Evolutionary conservation across 1,284 basidiomycete genomes (phyloP).

Genomic region (Ceratobasidium sp.): DNA sequence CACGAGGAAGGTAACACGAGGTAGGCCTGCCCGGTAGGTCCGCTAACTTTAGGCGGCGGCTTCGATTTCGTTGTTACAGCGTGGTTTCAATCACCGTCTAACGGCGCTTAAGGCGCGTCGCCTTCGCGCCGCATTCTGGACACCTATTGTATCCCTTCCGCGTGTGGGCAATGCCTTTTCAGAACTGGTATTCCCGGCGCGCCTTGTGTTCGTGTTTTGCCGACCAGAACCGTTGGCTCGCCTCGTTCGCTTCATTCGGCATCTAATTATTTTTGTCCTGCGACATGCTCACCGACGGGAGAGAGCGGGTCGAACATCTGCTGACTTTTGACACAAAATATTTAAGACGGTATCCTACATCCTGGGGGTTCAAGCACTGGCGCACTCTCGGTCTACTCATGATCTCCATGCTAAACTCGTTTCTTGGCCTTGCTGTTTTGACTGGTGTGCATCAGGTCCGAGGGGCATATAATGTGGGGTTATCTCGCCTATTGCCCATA

Average conservation of each 20-base stretch:
- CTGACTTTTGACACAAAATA: not conserved
- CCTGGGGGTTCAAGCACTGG: not conserved
- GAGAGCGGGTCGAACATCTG: not conserved
- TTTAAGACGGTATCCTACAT: not conserved
- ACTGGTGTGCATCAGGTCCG: constrained; percentile 10
- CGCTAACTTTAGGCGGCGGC: constrained; percentile 36
- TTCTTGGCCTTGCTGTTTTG: constrained; percentile 16
- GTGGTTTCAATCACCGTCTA: constrained; percentile 8
- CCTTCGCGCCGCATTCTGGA: not conserved
- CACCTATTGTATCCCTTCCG: constrained; percentile 8
- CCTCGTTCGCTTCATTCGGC: constrained; percentile 30
- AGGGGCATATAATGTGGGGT: constrained; percentile 35
- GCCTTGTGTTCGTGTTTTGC: constrained; percentile 22
- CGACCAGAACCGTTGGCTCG: constrained; percentile 11
- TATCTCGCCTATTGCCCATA: not conserved
- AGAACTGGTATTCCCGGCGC: not conserved
- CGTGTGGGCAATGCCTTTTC: constrained; percentile 33
- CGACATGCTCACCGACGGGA: not conserved
- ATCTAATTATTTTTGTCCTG: constrained; percentile 4
- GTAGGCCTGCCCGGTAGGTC: not conserved
- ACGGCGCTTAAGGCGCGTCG: constrained; percentile 26
- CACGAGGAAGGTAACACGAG: constrained; percentile 15
- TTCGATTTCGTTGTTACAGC: constrained; percentile 27
- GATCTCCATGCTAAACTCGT: constrained; percentile 15
- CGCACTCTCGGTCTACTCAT: not conserved